phyloP scores from a whole-genome alignment of 164 flowering plant genomes.

The Nymphaea colorata region DNA sequence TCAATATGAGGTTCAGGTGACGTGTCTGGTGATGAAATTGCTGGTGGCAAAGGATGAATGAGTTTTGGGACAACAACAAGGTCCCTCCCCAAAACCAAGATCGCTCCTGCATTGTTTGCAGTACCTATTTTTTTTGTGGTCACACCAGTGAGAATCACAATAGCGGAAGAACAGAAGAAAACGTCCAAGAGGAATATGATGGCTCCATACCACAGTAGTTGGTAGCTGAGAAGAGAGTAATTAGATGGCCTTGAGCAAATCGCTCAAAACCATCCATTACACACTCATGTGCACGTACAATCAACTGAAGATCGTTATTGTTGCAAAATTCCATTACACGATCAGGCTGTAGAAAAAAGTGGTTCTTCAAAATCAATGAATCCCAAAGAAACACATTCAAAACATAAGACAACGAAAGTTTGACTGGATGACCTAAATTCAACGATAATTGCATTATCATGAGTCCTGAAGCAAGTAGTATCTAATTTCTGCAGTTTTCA shows the following conservation, averaged over 20 bases:
- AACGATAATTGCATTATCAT: no score
- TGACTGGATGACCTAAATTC: no score
- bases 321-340: conserved; percentile 99
- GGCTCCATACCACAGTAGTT: conserved; percentile 81
- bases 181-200: background rate
- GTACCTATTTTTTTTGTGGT: conserved; percentile 43
- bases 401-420: no score
- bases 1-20: conserved; percentile 92
- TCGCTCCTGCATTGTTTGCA: conserved; percentile 99
- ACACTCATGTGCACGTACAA: conserved; percentile 98
- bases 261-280: conserved; percentile 99
- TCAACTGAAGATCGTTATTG: conserved; percentile 96
- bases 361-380: background rate
- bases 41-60: conserved; percentile 97
- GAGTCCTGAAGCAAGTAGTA: no score
- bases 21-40: conserved; percentile 78
- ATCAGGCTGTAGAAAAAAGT: conserved; percentile 63
- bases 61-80: conserved; percentile 99
- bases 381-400: no score
- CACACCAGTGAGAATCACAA: background rate
- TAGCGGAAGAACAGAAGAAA: background rate
- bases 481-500: background rate
- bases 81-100: conserved; percentile 95
- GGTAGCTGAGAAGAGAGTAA: conserved; percentile 97
- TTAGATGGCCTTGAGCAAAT: conserved; percentile 97